Evolutionary conservation across 2,329 filamentous ascomycete species (phyloP), one percentile per base, ranked within the genome.

Genomic region (Colletotrichum sp.): DNA sequence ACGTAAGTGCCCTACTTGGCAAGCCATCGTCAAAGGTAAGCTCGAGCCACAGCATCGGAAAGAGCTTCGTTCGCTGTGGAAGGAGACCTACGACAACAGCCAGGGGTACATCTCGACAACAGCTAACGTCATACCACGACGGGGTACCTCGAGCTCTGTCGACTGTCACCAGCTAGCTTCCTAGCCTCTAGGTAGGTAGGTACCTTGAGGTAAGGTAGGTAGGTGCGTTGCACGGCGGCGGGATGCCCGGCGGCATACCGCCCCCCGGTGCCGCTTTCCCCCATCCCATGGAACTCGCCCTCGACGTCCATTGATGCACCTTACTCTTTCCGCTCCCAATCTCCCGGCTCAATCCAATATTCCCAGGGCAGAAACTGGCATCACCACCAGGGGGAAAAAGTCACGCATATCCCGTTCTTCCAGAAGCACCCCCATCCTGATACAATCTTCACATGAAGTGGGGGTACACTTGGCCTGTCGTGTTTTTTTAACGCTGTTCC

Each of bases 381-480:
- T 48, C 34, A 63, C 48, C 55, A 21, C 34, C 52, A 65, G n/a
- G 21, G 32, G 21, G 12, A 24, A 36, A 66, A 66, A 52, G 48
- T 64, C 59, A 71, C 59, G 72, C 67, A 64, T 72, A 75, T 30
- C 34, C 66, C 21, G 30, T 21, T 26, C 39, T 57, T 26, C 52
- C 28, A 28, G 61, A 57, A 59, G 13, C n/a, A 52, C 32, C 30
- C 67, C 34, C 13, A 60, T 39, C 48, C 26, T 61, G 64, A 69
- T 65, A 72, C 74, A 65, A 30, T 39, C 65, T 69, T 75, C 74
- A 76, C 48, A 74, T 76, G 74, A 43, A 76, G 74, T 76, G 74
- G 74, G 73, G 70, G 57, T 57, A 55, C 59, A 65, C 15, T 65
- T 59, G 43, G 43, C n/a, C 43, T 52, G 43, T 52, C 43, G 43